phyloP scores from a whole-genome alignment of 2,329 filamentous ascomycete genomes.

The Drechslera avenae region DNA sequence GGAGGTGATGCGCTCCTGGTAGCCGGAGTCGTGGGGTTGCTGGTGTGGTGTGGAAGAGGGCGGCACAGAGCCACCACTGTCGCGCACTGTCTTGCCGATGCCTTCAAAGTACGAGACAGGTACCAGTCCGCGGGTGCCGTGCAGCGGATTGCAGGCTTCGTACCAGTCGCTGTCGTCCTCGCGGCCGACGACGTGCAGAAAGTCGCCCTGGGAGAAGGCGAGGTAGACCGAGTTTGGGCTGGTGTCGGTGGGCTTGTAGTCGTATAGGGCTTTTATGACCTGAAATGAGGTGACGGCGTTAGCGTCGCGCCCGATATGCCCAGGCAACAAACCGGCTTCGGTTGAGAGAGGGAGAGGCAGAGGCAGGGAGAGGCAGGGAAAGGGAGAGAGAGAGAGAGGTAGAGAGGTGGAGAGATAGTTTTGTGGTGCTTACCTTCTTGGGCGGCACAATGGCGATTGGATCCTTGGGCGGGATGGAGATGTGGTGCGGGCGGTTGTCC shows the following conservation, averaged over 20 bases:
- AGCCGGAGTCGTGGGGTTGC: conserved; percentile 87
- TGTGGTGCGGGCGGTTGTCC: conserved; percentile 71
- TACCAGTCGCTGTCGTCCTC: conserved; percentile 97
- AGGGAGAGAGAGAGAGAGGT: too few relatives aligned
- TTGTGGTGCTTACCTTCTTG: conserved; percentile 79
- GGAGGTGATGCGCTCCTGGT: conserved; percentile 63
- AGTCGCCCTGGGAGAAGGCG: conserved; percentile 92
- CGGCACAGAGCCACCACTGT: conserved; percentile 66
- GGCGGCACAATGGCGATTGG: conserved; percentile 87
- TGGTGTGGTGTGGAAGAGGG: conserved; percentile 48
- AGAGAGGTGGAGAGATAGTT: too few relatives aligned
- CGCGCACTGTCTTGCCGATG: conserved; percentile 87
- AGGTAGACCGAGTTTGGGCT: conserved; percentile 69
- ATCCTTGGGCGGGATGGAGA: conserved; percentile 81
- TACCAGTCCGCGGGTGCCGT: conserved; percentile 85
- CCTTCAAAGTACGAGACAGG: conserved; percentile 93
- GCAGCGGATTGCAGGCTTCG: conserved; percentile 95
- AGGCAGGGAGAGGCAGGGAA: too few relatives aligned
- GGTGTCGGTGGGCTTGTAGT: conserved; percentile 78
- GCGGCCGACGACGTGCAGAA: conserved; percentile 95
- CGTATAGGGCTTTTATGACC: conserved; percentile 97
- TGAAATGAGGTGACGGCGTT: conserved; percentile 50
- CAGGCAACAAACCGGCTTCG: too few relatives aligned
- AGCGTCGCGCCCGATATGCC: conserved; percentile 18
- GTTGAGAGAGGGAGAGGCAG: too few relatives aligned